Base-by-base conservation (phyloP, 23 red algal genomes). In the Gracilaria caudata region DNA sequence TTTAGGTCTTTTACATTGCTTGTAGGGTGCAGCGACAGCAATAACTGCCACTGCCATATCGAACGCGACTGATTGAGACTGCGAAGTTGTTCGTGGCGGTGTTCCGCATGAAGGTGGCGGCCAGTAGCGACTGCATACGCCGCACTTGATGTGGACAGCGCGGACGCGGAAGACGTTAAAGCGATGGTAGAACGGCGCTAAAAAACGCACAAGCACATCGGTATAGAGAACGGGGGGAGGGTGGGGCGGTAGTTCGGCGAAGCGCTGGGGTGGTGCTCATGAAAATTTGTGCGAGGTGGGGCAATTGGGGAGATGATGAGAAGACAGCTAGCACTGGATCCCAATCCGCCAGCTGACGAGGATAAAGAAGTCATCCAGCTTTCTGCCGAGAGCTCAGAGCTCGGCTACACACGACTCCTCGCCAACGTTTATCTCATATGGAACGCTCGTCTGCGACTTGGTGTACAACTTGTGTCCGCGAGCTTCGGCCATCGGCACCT, bases 81-180 rank as follows among this genome's bases (percentile, higher is more conserved):
- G 79, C 73, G 24, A 56, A 81, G 38, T 81, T 81, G 49, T 93
- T 93, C 64, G 75, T 86, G 68, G 90, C 81, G 24, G 90, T 80
- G 0, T 86, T 86, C 35, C 81, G 90, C 26, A 68, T 93, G 72
- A 40, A 30, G 32, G 66, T 81, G 55, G 49, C 87, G 44, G 66
- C 80, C 56, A 14, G 59, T 24, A 73, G 86, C 47, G 45, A 78
- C 45, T 65, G 54, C 56, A 28, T 35, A 89, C 86, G 34, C 25
- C 33, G 8, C 71, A 79, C 51, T 54, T 89, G 39, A 38, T 57
- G 43, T 78, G 32, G 56, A 57, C 28, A 66, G 30, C 71, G 71
- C 70, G 29, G 55, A 68, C 57, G 86, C 53, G 45, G 86, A 89
- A 23, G 73, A 80, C 39, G 73, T 89, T 36, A 89, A 89, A 40